Evolutionary conservation across 2,329 filamentous ascomycete genomes (phyloP).

Genomic region (Lachnellula subtilissima): DNA sequence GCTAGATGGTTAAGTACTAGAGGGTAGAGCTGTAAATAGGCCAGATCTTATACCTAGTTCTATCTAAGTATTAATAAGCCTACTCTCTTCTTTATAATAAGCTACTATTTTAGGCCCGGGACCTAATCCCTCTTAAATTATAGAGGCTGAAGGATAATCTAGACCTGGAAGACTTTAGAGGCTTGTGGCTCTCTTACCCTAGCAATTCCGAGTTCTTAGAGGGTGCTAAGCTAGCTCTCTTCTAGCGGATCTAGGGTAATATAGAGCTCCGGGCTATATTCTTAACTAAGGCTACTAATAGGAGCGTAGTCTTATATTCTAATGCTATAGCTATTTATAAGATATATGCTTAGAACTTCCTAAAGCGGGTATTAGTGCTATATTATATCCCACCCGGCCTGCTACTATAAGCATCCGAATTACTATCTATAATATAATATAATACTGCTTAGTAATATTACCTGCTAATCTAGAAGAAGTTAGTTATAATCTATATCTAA

Average conservation of each 20-base stretch:
- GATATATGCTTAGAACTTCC: no score
- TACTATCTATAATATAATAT: no score
- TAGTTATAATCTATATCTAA: no score
- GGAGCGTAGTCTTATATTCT: no score
- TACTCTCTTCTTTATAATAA: slow-evolving; percentile 3
- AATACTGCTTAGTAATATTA: no score
- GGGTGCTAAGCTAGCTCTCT: neutral
- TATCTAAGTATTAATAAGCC: slow-evolving; percentile 9
- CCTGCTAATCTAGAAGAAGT: no score
- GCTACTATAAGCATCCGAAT: no score
- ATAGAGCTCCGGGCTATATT: neutral
- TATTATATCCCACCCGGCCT: no score
- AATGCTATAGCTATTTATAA: no score
- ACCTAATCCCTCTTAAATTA: neutral
- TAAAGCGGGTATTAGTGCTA: no score
- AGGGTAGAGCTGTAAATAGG: slow-evolving; percentile 8
- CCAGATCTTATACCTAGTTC: slow-evolving; percentile 5
- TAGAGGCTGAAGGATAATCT: neutral
- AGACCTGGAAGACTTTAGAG: neutral
- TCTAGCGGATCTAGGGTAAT: neutral
- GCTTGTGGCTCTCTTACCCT: neutral
- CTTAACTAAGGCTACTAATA: no score
- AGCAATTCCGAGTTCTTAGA: neutral
- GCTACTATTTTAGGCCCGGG: neutral
- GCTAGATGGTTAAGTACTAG: slow-evolving; percentile 10